Evolutionary conservation across 768 basidiomycete species (phyloP).

Genomic region (Lentinula boryana): DNA sequence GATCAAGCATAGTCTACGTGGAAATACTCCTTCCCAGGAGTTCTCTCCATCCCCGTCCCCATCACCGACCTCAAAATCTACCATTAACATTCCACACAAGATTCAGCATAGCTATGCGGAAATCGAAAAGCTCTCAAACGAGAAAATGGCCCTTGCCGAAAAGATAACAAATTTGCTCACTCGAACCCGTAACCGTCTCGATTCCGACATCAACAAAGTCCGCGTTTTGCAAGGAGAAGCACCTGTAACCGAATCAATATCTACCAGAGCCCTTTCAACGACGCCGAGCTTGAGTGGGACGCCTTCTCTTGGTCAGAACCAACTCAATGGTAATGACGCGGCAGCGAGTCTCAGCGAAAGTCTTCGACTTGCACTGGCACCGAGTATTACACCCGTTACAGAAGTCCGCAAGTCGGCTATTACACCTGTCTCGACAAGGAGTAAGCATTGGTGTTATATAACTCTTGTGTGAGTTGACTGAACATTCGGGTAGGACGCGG

Average conservation of each 20-base stretch:
- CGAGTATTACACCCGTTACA: neutral
- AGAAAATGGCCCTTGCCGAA: constrained; percentile 43
- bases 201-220: constrained; percentile 43
- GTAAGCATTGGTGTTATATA: constrained; percentile 18
- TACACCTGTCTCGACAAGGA: constrained; percentile 28
- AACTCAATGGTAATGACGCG: neutral
- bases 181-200: constrained; percentile 43
- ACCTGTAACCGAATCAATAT: constrained; percentile 10
- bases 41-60: constrained; percentile 23
- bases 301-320: neutral
- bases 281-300: neutral
- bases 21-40: constrained; percentile 14
- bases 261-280: neutral
- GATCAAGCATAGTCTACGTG: constrained; percentile 39
- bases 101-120: constrained; percentile 38
- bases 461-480: neutral
- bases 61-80: constrained; percentile 31
- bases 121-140: constrained; percentile 35
- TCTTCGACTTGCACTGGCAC: neutral
- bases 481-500: neutral
- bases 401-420: constrained; percentile 16
- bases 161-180: constrained; percentile 42
- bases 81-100: constrained; percentile 28
- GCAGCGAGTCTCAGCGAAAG: constrained; percentile 1
- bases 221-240: constrained; percentile 40